These are phyloP conservation scores for Penicillium canariense DNA, from an alignment of 495 filamentous ascomycete species.

Conservation along the genomic window DNA sequence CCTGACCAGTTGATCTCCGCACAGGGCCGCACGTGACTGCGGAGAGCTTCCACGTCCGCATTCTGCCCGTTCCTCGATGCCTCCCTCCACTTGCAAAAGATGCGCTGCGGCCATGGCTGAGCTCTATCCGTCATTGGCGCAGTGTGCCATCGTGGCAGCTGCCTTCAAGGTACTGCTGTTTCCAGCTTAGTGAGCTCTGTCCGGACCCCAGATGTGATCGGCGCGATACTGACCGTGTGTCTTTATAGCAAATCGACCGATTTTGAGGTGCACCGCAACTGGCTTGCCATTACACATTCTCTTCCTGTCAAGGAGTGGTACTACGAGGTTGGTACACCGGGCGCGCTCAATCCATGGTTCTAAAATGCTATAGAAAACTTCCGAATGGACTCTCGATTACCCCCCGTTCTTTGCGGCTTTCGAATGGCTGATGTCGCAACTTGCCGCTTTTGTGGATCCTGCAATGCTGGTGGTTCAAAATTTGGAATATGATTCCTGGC, in stretches of 20 bases:
- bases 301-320: constrained; percentile 90
- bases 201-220: background rate
- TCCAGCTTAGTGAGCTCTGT: constrained; percentile 81
- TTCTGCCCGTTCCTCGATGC: background rate
- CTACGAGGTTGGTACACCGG: constrained; percentile 61
- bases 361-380: constrained; percentile 62
- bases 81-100: constrained; percentile 21
- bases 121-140: constrained; percentile 76
- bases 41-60: constrained; percentile 13
- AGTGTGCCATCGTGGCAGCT: constrained; percentile 82
- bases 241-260: constrained; percentile 88
- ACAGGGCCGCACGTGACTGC: constrained; percentile 17
- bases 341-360: background rate
- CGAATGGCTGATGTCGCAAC: constrained; percentile 88
- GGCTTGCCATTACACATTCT: constrained; percentile 91
- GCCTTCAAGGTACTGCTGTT: constrained; percentile 93
- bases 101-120: constrained; percentile 64
- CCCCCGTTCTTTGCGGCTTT: constrained; percentile 97
- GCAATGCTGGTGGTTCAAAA: constrained; percentile 80
- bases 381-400: constrained; percentile 98
- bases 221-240: constrained; percentile 2
- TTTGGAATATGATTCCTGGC: constrained; percentile 81
- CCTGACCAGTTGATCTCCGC: constrained; percentile 29
- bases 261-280: constrained; percentile 97
- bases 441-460: constrained; percentile 72